Evolutionary conservation across 2,329 filamentous ascomycete genomes (phyloP), one percentile per base, ranked within the genome.

Genomic region (Cyphellophora europaea): DNA sequence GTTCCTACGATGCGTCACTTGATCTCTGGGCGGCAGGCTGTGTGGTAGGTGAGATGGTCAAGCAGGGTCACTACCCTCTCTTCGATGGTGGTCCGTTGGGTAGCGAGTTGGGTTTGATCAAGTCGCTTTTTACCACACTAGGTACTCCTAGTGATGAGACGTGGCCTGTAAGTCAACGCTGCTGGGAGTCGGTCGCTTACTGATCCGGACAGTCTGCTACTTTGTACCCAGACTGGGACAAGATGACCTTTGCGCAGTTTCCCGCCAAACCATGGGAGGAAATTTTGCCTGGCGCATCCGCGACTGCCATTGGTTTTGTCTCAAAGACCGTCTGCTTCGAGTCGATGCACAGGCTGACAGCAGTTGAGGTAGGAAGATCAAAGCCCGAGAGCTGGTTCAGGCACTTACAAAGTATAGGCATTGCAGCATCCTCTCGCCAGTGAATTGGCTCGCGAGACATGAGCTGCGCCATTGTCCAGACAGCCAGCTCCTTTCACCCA

Each of bases 11-110:
- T 2, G 56, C 72, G 0, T 67, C 73, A 6, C 69, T 96, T 3
- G 91, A 98, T 56, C 77, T 96, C 61, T 98, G 93, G 91, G 82
- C 79, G 3, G 72, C 82, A 0, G 91, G 93, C 1, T 80, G 81
- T 43, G 81, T 94, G 51, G 73, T 93, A 8, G 83, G 86, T 4
- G 88, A 96, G 58, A 63, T 83, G 57, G 53, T 77, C 63, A 52
- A 69, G 56, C 42, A 67, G 45, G 45, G 68, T 54, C 48, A 76
- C 62, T 29, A 62, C 41, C 70, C 81, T 0, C 66, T 96, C 1
- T 96, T 98, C 49, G 81, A 91, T 53, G 84, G 86, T 3, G 82
- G 86, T 1, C 85, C 93, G 49, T 71, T 96, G 33, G 91, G 93
- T 0, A 96, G 84, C 53, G 91, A 98, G 59, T 67, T 98, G 25